Conservation (phyloP, 441 rosid species). For the Melastoma candidum region DNA sequence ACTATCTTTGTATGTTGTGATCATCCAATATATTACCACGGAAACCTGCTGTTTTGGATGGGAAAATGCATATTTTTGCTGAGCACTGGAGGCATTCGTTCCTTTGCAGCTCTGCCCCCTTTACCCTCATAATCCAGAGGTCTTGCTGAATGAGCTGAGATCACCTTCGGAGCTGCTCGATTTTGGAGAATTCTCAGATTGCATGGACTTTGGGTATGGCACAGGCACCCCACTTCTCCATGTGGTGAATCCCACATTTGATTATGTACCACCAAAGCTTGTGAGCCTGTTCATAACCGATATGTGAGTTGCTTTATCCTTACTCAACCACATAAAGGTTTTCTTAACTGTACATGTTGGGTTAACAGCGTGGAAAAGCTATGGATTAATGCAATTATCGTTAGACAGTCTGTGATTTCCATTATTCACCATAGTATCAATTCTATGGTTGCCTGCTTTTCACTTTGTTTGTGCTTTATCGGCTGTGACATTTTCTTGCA, state of each 20-base stretch:
- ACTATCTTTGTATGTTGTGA: too few relatives aligned
- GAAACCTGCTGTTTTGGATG: too few relatives aligned
- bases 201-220: conserved; percentile 69
- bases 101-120: conserved; percentile 74
- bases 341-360: conserved; percentile 3
- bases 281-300: conserved; percentile 95
- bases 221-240: conserved; percentile 70
- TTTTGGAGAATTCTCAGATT: conserved; percentile 97
- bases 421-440: too few relatives aligned
- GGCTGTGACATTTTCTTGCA: conserved; percentile 16
- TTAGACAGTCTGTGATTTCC: too few relatives aligned
- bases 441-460: background rate
- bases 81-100: conserved; percentile 2
- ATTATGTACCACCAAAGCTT: conserved; percentile 95
- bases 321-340: conserved; percentile 1
- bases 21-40: too few relatives aligned
- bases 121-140: conserved; percentile 97
- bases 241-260: conserved; percentile 90
- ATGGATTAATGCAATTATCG: too few relatives aligned
- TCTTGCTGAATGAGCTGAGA: conserved; percentile 81
- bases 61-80: background rate
- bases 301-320: conserved; percentile 49
- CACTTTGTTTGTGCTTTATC: background rate
- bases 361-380: too few relatives aligned
- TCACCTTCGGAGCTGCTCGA: conserved; percentile 92